Percentiles rank a stretch among this genome's conserved stretches.
phyloP scores from a whole-genome alignment of 176 grass and related monocot genomes.

The Dendrocalamus sinicus region DNA sequence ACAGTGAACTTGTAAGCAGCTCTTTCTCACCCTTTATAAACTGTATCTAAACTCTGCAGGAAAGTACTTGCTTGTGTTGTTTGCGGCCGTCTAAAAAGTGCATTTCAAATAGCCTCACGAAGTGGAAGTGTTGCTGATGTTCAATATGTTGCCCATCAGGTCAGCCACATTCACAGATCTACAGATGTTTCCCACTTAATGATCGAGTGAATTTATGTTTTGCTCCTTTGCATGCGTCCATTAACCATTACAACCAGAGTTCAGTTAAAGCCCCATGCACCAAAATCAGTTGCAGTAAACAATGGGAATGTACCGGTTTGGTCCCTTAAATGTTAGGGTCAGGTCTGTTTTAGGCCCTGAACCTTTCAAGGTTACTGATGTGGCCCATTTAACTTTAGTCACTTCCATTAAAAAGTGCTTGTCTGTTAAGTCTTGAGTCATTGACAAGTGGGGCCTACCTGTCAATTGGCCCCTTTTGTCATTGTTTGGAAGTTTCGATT shows the following conservation, averaged over 20 bases:
- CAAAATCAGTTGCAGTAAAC: conserved; percentile 18
- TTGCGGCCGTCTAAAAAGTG: conserved; percentile 91
- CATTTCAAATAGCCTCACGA: conserved; percentile 92
- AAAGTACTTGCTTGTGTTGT: conserved; percentile 96
- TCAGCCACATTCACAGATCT: conserved; percentile 43
- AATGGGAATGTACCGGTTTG: conserved; percentile 20
- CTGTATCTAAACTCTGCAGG: conserved; percentile 56
- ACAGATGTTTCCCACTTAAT: conserved; percentile 31
- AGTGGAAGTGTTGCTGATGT: conserved; percentile 97
- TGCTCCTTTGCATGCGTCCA: conserved; percentile 6
- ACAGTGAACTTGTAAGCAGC: not conserved
- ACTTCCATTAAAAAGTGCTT: not conserved
- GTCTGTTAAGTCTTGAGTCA: not conserved
- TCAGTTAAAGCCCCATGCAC: conserved; percentile 11
- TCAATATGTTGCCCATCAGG: conserved; percentile 99
- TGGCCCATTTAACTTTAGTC: conserved; percentile 2
- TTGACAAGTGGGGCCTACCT: conserved; percentile 5
- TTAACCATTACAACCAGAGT: conserved; percentile 10
- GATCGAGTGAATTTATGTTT: conserved; percentile 11
- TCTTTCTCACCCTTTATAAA: conserved; percentile 35
- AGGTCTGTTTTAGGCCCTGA: conserved; percentile 17
- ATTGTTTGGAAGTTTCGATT: conserved; percentile 1
- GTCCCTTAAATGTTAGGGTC: not conserved
- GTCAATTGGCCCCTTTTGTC: conserved; percentile 1
- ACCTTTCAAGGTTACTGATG: conserved; percentile 19